Evolutionary conservation across 495 filamentous ascomycete species (phyloP), one percentile per base, ranked within the genome.

Genomic region (Schizothecium vesticola): DNA sequence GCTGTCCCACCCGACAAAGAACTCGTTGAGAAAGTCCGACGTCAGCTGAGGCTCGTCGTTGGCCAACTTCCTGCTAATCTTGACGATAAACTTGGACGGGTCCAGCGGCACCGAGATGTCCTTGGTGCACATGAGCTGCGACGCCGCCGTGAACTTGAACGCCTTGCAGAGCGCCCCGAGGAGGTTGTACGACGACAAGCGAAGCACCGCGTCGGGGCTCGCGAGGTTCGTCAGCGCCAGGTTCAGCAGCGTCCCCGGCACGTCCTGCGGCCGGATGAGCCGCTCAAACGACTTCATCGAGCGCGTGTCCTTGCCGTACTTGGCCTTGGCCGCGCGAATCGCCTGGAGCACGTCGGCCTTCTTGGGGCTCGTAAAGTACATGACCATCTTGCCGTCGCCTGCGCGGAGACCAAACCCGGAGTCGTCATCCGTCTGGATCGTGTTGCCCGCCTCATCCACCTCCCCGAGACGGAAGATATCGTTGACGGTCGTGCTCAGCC

Each of bases 1-100:
- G 72, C 86, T 86, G 61, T 88, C 87, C 88, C 88, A 90, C 11
- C 87, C 86, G 55, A 88, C 85, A 69, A 89, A 90, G 70, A 89
- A 90, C 74, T 89, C 88, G 28, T 86, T 88, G 29, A 90, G 69
- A 67, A 90, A 89, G 71, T 89, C 88, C 36, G 81, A 81, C 1
- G 88, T 90, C n/a, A 90, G 79, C 72, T 87, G 86, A 43, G 88
- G 86, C 69, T 90, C 86, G 26, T 86, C 82, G 62, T 76, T 75
- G 25, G 88, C 88, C 57, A 90, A 76, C 59, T 85, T 81, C 74
- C 84, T 82, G 76, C 86, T 89, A 43, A 89, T 85, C 61, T 86
- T 85, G 65, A 88, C 79, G 68, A 90, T 86, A 69, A 89, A 87
- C 36, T 80, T 78, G n/a, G 86, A 87, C 21, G 86, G 81, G 67